Percentiles rank a stretch among this genome's conserved stretches.
These are phyloP conservation scores for Nitzschia inconspicua DNA, from an alignment of 108 stramenopile genomes.

Conservation along the genomic window DNA sequence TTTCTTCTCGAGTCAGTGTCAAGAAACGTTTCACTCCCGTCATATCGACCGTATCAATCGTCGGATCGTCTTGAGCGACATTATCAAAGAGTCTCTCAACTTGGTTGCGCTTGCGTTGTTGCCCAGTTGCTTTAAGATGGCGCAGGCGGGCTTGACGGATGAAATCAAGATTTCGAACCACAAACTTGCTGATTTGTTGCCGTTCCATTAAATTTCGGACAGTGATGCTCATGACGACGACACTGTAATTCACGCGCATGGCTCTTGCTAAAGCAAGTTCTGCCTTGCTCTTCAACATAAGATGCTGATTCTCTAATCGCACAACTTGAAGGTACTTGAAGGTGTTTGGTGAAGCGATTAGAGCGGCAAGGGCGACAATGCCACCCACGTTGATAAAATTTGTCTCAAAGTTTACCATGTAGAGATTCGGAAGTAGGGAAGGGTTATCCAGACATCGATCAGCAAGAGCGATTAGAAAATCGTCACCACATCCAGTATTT, in stretches of 20 bases:
- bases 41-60: constrained; percentile 26
- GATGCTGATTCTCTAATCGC: constrained; percentile 46
- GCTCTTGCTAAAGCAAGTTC: constrained; percentile 34
- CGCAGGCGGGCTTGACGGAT: constrained; percentile 37
- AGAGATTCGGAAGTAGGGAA: constrained; percentile 25
- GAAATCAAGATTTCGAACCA: constrained; percentile 36
- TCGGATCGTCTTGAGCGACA: constrained; percentile 26
- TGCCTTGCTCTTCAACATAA: constrained; percentile 26
- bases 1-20: constrained; percentile 28
- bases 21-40: constrained; percentile 29
- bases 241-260: constrained; percentile 33
- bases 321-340: constrained; percentile 39
- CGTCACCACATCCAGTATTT: constrained; percentile 32
- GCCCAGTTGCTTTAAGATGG: constrained; percentile 28
- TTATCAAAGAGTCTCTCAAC: constrained; percentile 36
- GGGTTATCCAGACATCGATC: constrained; percentile 20
- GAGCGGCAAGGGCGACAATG: constrained; percentile 29
- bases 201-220: constrained; percentile 34
- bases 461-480: constrained; percentile 23
- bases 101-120: constrained; percentile 32
- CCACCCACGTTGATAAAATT: constrained; percentile 38
- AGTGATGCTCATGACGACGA: constrained; percentile 28
- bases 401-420: constrained; percentile 39
- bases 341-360: constrained; percentile 9
- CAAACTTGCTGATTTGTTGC: constrained; percentile 30